Percentiles rank a stretch among this genome's conserved stretches.
phyloP scores from a whole-genome alignment of 495 filamentous ascomycete genomes.

The Oidiodendron maius region DNA sequence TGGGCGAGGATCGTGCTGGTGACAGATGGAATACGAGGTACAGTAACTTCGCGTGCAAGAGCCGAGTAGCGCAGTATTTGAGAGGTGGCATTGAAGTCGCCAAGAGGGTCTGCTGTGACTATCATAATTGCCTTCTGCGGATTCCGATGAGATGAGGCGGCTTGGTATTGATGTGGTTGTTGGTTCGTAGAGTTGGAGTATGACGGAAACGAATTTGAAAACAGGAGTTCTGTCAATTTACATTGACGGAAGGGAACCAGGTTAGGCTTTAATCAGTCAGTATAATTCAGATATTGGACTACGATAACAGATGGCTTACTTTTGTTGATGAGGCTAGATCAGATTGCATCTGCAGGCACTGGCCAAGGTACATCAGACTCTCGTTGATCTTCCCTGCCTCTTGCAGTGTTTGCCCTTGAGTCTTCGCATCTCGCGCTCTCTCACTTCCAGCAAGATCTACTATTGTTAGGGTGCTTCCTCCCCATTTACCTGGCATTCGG shows the following conservation, averaged over 20 bases:
- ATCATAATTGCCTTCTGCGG: constrained; percentile 93
- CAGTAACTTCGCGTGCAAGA: constrained; percentile 86
- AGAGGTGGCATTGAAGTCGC: constrained; percentile 93
- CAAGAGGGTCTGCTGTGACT: constrained; percentile 88
- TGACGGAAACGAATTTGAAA: constrained; percentile 89
- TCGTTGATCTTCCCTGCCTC: constrained; percentile 99
- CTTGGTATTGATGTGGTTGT: constrained; percentile 8
- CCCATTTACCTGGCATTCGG: constrained; percentile 55
- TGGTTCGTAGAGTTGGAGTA: constrained; percentile 31
- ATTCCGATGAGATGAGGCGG: constrained; percentile 34
- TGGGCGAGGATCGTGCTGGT: constrained; percentile 34
- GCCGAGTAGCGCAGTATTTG: constrained; percentile 96
- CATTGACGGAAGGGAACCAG: constrained; percentile 91
- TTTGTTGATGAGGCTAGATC: constrained; percentile 67
- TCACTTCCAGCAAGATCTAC: constrained; percentile 95
- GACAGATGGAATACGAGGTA: constrained; percentile 78
- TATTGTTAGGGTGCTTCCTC: constrained; percentile 75
- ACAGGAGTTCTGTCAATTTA: constrained; percentile 93
- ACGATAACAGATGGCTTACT: constrained; percentile 38
- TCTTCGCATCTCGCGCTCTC: constrained; percentile 87
- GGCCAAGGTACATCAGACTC: constrained; percentile 94
- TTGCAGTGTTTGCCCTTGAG: constrained; percentile 81
- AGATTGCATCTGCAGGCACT: constrained; percentile 94
- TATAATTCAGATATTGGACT: not conserved
- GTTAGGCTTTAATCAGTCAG: constrained; percentile 46